These are phyloP conservation scores for Zalaria sp. DNA, from an alignment of 2,329 filamentous ascomycete species.

Conservation along the genomic window DNA sequence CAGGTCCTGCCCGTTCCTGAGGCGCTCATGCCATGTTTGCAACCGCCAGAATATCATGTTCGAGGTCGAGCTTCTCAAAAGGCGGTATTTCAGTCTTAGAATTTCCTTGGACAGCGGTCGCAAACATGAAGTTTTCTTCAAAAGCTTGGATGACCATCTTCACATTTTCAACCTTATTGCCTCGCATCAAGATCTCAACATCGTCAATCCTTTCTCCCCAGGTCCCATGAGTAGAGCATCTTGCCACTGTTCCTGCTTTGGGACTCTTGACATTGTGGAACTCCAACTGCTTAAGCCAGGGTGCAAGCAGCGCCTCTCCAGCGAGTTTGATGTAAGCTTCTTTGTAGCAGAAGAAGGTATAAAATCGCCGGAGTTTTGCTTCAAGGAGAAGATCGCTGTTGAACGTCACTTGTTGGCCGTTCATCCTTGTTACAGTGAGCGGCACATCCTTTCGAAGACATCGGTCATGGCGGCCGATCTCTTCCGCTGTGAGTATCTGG, in stretches of 20 bases:
- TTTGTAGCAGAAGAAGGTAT: constrained; percentile 64
- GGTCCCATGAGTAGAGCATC: constrained; percentile 27
- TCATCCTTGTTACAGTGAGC: constrained; percentile 22
- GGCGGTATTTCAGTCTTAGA: constrained; percentile 15
- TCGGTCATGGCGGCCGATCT: constrained; percentile 29
- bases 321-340: constrained; percentile 77
- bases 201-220: constrained; percentile 34
- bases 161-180: constrained; percentile 34
- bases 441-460: constrained; percentile 23
- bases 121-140: constrained; percentile 44
- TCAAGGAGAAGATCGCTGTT: constrained; percentile 37
- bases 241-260: constrained; percentile 23
- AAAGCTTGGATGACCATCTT: constrained; percentile 44
- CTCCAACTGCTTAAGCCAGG: constrained; percentile 57
- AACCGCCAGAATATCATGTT: constrained; percentile 13
- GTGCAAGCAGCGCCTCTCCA: constrained; percentile 60
- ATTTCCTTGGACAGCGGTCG: constrained; percentile 34
- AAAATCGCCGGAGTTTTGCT: constrained; percentile 54
- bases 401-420: constrained; percentile 22
- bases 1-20: neutral
- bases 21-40: neutral
- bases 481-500: constrained; percentile 21
- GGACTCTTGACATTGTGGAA: constrained; percentile 51
- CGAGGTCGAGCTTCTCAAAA: constrained; percentile 17
- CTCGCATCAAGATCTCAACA: constrained; percentile 36